Evolutionary conservation across 164 flowering plant species (phyloP), one percentile per base, ranked within the genome.

Genomic region (Buxus sempervirens): DNA sequence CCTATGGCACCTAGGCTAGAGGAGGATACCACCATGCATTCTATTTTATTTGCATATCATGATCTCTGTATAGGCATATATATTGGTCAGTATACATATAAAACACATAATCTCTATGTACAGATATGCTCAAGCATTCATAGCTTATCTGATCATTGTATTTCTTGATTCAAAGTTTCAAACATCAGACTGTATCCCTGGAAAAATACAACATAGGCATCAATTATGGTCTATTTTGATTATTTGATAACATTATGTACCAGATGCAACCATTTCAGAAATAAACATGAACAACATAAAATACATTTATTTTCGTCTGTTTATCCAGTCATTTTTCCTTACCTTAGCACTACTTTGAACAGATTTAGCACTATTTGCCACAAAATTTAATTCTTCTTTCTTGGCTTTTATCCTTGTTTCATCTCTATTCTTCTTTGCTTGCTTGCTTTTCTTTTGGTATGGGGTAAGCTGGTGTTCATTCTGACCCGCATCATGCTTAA

Each of bases 271-370:
- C 15, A 27, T 26, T 32, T 28, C 51, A 25, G 21, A 60, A 51
- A 21, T 21, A 28, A 60, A 68, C 18, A 18, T 55, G 6, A 32
- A 25, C 21, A 14, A 28, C 54, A 54, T 19, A 58, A 58, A 58
- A 26, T 20, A 26, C 26, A 9, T 45, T 64, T 60, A 54, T 38
- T 60, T 61, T 42, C 26, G 28, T 62, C 55, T 54, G 54, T 49
- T 54, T 45, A 58, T 21, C 65, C 69, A 63, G 25, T 68, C 61
- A 41, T 38, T 62, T 77, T 73, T 79, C 63, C 78, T 79, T 49
- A 72, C 76, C 82, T 82, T 76, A 32, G 75, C 55, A 69, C 62
- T 64, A 59, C 74, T 72, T 38, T 25, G 73, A 62, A 65, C 79
- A 62, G 70, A 68, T 24, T 66, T 53, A 48, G 60, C 71, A 59